Conservation (phyloP, 768 basidiomycete species). For the Tylopilus balloui region DNA sequence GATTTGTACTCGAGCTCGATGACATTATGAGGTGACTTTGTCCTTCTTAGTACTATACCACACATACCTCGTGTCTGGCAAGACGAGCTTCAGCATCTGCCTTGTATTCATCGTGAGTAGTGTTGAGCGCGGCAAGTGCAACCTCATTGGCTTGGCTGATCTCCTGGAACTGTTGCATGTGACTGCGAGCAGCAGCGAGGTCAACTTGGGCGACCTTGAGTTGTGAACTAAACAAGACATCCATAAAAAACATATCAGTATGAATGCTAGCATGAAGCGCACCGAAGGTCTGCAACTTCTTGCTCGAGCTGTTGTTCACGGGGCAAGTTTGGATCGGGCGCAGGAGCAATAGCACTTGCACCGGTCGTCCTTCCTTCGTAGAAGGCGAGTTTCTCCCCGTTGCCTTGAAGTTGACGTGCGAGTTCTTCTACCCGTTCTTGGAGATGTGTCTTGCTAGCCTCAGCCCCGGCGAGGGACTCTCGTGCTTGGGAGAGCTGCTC, state of each 20-base stretch:
- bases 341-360: conserved; percentile 29
- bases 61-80: conserved; percentile 58
- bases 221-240: conserved; percentile 45
- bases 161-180: conserved; percentile 81
- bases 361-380: conserved; percentile 64
- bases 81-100: conserved; percentile 65
- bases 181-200: conserved; percentile 60
- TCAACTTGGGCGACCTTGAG: conserved; percentile 79
- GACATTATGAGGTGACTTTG: background rate
- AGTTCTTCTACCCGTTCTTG: conserved; percentile 54
- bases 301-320: conserved; percentile 78
- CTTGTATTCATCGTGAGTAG: conserved; percentile 79
- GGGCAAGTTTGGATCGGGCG: conserved; percentile 44
- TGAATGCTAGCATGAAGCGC: conserved; percentile 12
- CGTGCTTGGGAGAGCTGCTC: conserved; percentile 65
- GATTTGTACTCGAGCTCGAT: conserved; percentile 58
- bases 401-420: conserved; percentile 61
- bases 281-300: conserved; percentile 85
- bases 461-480: conserved; percentile 64
- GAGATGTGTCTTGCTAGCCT: conserved; percentile 75
- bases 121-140: conserved; percentile 63
- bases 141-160: conserved; percentile 81
- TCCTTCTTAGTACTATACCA: background rate
- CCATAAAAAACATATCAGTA: background rate
- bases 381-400: conserved; percentile 80